These are phyloP conservation scores for Aspergillus sp. DNA, from an alignment of 2,329 filamentous ascomycete genomes.

Conservation along the genomic window DNA sequence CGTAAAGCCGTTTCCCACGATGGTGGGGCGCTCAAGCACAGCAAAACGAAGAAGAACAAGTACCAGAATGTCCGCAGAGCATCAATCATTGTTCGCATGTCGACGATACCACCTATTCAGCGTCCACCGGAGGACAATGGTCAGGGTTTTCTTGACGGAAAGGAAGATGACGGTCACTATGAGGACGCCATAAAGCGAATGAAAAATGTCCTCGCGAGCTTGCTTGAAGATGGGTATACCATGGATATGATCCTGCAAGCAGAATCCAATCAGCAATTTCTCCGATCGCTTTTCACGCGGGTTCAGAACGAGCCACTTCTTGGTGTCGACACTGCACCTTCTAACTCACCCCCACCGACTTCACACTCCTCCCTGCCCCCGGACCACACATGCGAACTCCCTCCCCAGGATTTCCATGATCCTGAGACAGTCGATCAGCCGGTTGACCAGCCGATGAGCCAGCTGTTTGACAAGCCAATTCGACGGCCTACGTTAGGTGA, in stretches of 20 bases:
- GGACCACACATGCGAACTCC: background rate
- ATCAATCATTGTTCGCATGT: conserved; percentile 7
- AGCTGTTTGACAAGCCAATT: background rate
- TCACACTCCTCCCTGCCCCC: background rate
- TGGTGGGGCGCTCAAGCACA: background rate
- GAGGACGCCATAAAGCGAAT: conserved; percentile 5
- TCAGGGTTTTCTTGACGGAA: background rate
- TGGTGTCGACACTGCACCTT: conserved; percentile 1
- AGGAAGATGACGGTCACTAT: conserved; percentile 3
- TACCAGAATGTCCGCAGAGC: conserved; percentile 2
- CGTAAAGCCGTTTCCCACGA: conserved; percentile 2
- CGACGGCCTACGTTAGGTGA: background rate
- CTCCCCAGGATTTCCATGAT: background rate
- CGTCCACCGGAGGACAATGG: background rate
- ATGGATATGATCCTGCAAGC: conserved; percentile 6
- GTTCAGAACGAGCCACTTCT: conserved; percentile 9
- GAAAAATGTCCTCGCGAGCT: conserved; percentile 5
- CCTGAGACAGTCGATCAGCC: background rate
- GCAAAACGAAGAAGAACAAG: background rate
- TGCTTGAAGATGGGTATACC: conserved; percentile 4
- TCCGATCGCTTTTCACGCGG: conserved; percentile 4
- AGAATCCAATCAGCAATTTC: conserved; percentile 5
- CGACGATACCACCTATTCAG: background rate
- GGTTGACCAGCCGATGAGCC: background rate
- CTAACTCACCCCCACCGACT: background rate